Percentiles rank a stretch among this genome's conserved stretches.
Evolutionary conservation across 805 yeast species (phyloP).

Genomic region (Metschnikowia picachoensis): DNA sequence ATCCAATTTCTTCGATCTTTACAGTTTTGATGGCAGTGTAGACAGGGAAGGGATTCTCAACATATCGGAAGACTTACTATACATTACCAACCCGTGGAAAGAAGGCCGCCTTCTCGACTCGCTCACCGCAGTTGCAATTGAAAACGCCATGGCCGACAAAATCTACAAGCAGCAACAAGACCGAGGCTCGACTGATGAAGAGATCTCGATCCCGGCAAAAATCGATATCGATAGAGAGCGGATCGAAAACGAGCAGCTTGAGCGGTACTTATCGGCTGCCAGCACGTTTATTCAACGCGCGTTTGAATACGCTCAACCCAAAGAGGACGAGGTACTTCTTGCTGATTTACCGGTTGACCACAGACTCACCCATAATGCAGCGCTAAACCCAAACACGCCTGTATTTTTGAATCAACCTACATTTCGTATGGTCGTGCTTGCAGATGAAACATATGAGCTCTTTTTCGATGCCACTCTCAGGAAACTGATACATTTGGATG

Average conservation of each 20-base stretch:
- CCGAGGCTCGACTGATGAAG: constrained; percentile 22
- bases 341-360: constrained; percentile 36
- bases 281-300: constrained; percentile 83
- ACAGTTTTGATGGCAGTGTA: constrained; percentile 52
- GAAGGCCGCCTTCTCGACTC: constrained; percentile 64
- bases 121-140: constrained; percentile 59
- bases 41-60: constrained; percentile 76
- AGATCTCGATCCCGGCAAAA: constrained; percentile 51
- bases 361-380: constrained; percentile 62
- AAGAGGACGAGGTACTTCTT: constrained; percentile 39
- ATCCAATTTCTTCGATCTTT: constrained; percentile 74
- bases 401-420: constrained; percentile 75
- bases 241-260: constrained; percentile 62
- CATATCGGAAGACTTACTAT: constrained; percentile 82
- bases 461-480: constrained; percentile 71
- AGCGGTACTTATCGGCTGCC: constrained; percentile 80
- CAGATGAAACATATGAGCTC: constrained; percentile 89
- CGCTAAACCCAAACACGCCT: constrained; percentile 77
- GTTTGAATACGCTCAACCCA: constrained; percentile 83
- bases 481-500: constrained; percentile 62
- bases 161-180: constrained; percentile 43
- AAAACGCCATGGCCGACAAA: constrained; percentile 62
- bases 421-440: constrained; percentile 89
- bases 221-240: constrained; percentile 60
- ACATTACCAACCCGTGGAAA: constrained; percentile 81